phyloP scores from a whole-genome alignment of 2,329 filamentous ascomycete species.

The Penicillium polonicum region DNA sequence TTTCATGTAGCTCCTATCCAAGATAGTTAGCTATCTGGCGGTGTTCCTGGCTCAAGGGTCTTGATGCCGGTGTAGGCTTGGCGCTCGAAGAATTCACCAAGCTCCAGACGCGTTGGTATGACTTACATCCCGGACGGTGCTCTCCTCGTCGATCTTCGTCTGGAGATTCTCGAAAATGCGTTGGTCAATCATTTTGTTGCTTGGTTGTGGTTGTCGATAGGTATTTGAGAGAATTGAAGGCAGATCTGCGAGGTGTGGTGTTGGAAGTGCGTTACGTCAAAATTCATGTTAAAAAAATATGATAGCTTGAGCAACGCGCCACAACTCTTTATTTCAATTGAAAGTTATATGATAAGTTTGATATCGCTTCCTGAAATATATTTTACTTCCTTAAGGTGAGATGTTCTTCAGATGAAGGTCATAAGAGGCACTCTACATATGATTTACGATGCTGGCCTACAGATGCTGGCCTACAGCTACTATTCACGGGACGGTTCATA shows the following conservation, averaged over 20 bases:
- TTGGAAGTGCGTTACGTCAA: slow-evolving; percentile 18
- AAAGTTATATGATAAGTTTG: background rate
- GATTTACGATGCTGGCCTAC: background rate
- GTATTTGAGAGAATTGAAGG: slow-evolving; percentile 9
- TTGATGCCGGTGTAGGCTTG: slow-evolving; percentile 19
- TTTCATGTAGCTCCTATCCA: slow-evolving; percentile 70
- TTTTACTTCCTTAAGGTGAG: background rate
- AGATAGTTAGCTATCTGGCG: slow-evolving; percentile 11
- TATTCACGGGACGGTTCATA: background rate
- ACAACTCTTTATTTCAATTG: background rate
- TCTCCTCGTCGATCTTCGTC: slow-evolving; percentile 84
- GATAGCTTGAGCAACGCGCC: background rate
- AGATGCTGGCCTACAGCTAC: background rate
- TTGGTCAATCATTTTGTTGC: slow-evolving; percentile 66
- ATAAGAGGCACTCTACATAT: background rate
- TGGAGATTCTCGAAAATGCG: slow-evolving; percentile 86
- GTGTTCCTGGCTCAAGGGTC: slow-evolving; percentile 7
- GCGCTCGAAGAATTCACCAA: slow-evolving; percentile 19
- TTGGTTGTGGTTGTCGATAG: slow-evolving; percentile 2
- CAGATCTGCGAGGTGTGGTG: slow-evolving; percentile 7
- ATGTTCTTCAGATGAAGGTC: background rate
- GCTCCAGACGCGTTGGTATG: slow-evolving; percentile 6
- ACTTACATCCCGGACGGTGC: slow-evolving; percentile 69
- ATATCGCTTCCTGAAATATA: background rate
- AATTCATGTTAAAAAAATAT: slow-evolving; percentile 2